A percentile compares a stretch with the other conserved stretches of the same genome.
Conservation (phyloP, 1,284 basidiomycete genomes). For the Cystobasidium sp. region DNA sequence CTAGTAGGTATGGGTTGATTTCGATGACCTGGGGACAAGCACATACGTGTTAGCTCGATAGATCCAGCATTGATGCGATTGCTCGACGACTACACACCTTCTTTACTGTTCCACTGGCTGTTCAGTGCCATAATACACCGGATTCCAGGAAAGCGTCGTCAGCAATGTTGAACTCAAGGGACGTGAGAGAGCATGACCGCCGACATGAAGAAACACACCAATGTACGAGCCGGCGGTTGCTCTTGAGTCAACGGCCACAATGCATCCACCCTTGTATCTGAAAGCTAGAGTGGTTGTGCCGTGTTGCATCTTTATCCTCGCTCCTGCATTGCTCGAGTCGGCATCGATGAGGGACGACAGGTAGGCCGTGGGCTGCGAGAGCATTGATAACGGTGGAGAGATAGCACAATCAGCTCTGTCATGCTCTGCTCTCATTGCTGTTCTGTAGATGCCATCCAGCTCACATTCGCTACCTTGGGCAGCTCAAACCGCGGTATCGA, state of each 20-base stretch:
- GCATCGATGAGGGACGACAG: constrained; percentile 35
- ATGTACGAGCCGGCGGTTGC: constrained; percentile 97
- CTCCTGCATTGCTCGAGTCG: constrained; percentile 51
- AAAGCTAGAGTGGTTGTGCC: constrained; percentile 99
- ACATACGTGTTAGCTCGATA: background rate
- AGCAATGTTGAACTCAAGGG: background rate
- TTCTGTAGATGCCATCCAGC: background rate
- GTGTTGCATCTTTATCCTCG: constrained; percentile 91
- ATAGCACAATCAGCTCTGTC: background rate
- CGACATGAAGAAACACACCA: constrained; percentile 63
- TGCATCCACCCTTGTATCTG: constrained; percentile 93
- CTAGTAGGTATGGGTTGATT: constrained; percentile 97
- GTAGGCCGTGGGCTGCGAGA: constrained; percentile 34
- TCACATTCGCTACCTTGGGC: constrained; percentile 40
- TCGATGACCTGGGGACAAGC: constrained; percentile 73
- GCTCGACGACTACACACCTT: constrained; percentile 60
- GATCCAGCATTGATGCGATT: background rate
- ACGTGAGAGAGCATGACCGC: too few species aligned
- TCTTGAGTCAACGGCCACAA: constrained; percentile 96
- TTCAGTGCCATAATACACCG: background rate
- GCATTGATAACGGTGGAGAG: background rate
- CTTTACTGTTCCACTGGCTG: constrained; percentile 93
- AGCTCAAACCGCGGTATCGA: constrained; percentile 40
- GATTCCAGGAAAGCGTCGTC: background rate
- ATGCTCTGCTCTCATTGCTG: background rate